These are phyloP conservation scores for Terana coerulea DNA, from an alignment of 768 basidiomycete species.

Conservation along the genomic window DNA sequence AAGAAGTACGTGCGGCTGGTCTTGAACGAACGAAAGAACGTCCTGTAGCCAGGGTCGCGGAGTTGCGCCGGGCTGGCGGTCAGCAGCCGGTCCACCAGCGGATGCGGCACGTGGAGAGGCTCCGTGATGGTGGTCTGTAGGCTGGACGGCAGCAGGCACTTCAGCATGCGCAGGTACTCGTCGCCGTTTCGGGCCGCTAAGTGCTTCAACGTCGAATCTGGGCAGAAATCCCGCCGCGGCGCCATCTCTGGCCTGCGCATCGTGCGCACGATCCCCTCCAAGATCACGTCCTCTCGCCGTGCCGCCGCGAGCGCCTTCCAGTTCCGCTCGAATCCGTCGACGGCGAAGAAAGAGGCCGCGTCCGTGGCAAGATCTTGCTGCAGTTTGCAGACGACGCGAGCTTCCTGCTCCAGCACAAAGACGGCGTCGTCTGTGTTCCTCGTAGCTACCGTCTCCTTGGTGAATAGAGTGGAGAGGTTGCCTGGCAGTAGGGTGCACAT, in stretches of 20 bases:
- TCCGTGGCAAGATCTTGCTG: slow-evolving; percentile 2
- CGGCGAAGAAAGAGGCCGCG: not conserved
- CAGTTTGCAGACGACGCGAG: not conserved
- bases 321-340: slow-evolving; percentile 3
- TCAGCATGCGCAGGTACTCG: slow-evolving; percentile 1
- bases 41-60: not conserved
- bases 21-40: not conserved
- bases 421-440: not conserved
- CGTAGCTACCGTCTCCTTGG: not conserved
- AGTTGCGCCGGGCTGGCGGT: not conserved
- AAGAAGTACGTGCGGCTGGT: slow-evolving; percentile 1
- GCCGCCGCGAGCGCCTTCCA: not conserved
- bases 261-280: slow-evolving; percentile 4
- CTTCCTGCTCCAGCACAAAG: not conserved
- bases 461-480: not conserved
- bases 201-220: not conserved
- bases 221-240: not conserved
- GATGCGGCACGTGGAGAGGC: slow-evolving; percentile 4
- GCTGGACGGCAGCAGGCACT: not conserved
- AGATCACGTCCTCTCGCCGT: not conserved
- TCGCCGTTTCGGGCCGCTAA: slow-evolving; percentile 1
- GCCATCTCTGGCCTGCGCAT: slow-evolving; percentile 9
- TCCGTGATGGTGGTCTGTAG: not conserved
- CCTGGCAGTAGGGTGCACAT: no score
- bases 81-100: not conserved